Evolutionary conservation across 2,329 filamentous ascomycete genomes (phyloP), one percentile per base, ranked within the genome.

Genomic region (Neoascochyta sp.): DNA sequence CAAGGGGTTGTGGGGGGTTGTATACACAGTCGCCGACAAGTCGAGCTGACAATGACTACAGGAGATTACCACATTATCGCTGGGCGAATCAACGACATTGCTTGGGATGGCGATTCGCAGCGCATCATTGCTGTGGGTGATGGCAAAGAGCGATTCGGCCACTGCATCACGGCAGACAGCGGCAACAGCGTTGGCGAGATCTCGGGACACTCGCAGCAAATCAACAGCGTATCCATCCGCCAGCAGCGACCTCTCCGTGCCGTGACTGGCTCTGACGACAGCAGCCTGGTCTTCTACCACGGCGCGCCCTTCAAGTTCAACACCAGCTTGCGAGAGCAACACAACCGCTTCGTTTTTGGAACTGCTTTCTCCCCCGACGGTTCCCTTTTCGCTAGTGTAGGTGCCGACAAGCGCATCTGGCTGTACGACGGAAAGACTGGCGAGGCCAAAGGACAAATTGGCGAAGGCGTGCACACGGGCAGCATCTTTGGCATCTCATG

Each of bases 161-260:
- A 90, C 63, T 95, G 87, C 69, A 88, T 96, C 60, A 95, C 87
- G 10, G 58, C 16, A 47, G 92, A 96, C 66, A 93, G 86, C 57
- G 92, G 92, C 44, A 98, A 98, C 69, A 89, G 82, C 27, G 89
- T 96, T 11, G 92, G 92, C 36, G 90, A 96, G 66, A 86, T 98
- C 45, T 83, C 80, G 29, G 92, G 92, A 2, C 92, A 98, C 66
- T 89, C 84, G 46, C 85, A 87, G 52, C 78, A 84, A 49, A 83
- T 96, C 71, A 98, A 98, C 61, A 78, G 83, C 12, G 89, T 96
- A 17, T 84, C 88, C 18, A 83, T 98, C 60, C 81, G 88, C 50
- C 82, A 89, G 57, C 86, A 93, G 66, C 75, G 92, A 15, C 92
- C 92, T n/a, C 72, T 96, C 38, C 77, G 90, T 39, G 92, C 92